phyloP scores from a whole-genome alignment of 495 filamentous ascomycete species.

The Penicillium herquei region DNA sequence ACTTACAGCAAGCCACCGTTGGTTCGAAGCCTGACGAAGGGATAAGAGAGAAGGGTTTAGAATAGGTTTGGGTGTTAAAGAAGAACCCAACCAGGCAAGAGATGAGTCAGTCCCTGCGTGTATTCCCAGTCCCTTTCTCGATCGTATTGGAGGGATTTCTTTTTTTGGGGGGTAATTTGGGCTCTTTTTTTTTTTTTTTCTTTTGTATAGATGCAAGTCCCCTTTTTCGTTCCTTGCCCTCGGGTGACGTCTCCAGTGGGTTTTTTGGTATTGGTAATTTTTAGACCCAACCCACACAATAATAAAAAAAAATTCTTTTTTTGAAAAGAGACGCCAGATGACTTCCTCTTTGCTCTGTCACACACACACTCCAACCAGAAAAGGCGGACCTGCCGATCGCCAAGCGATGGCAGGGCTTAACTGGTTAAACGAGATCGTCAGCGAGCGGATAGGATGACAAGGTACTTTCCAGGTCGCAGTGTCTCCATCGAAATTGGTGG shows the following conservation, averaged over 20 bases:
- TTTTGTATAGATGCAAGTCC: neutral
- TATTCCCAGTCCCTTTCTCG: conserved; percentile 1
- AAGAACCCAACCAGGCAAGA: neutral
- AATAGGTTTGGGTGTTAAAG: neutral
- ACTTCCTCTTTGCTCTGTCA: neutral
- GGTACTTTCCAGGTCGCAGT: conserved; percentile 24
- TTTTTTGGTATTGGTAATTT: neutral
- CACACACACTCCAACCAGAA: conserved; percentile 7
- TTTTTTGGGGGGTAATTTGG: neutral
- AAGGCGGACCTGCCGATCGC: conserved; percentile 31
- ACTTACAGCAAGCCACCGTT: conserved; percentile 22
- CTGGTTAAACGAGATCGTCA: conserved; percentile 12
- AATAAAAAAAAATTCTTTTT: conserved; percentile 3
- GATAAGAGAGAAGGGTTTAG: neutral
- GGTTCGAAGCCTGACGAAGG: neutral
- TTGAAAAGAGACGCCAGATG: neutral
- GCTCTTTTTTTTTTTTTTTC: neutral
- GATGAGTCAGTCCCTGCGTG: neutral
- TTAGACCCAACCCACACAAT: conserved; percentile 2
- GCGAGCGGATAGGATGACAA: conserved; percentile 23
- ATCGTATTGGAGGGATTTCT: neutral
- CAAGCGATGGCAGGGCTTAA: conserved; percentile 25
- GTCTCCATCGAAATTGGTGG: conserved; percentile 32
- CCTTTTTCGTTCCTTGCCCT: neutral
- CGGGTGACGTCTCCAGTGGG: conserved; percentile 1